phyloP scores from a whole-genome alignment of 345 rosid species.

The Combretum micranthum region DNA sequence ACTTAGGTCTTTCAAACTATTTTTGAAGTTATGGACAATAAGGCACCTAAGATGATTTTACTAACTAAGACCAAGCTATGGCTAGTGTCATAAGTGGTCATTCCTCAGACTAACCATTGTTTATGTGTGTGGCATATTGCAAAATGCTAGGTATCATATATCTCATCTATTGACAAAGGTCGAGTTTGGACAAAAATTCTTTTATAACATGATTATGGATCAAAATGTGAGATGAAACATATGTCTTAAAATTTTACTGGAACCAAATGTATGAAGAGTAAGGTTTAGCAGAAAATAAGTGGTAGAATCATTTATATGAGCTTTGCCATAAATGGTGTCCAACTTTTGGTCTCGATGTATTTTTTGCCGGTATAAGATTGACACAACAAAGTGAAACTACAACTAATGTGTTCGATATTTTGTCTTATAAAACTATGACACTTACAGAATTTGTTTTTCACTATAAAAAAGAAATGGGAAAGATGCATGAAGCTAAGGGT shows the following conservation, averaged over 20 bases:
- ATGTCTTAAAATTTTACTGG: too few relatives aligned
- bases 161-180: neutral
- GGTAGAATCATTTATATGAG: neutral
- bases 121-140: neutral
- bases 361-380: neutral
- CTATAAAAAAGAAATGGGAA: too few relatives aligned
- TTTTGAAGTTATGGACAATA: slow-evolving; percentile 1
- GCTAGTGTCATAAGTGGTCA: neutral
- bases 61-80: slow-evolving; percentile 1
- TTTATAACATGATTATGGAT: neutral
- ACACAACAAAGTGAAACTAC: too few relatives aligned
- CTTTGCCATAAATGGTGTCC: neutral
- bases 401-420: too few relatives aligned
- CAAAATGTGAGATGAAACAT: neutral
- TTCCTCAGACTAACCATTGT: neutral
- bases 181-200: neutral
- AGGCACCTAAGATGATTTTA: neutral
- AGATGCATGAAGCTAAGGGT: too few relatives aligned
- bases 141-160: neutral
- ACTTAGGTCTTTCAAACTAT: too few relatives aligned
- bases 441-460: too few relatives aligned
- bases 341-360: neutral
- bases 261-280: neutral
- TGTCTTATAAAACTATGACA: too few relatives aligned
- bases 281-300: neutral